Evolutionary conservation across 305 asterid genomes (phyloP).

Genomic region (Striga hermonthica): DNA sequence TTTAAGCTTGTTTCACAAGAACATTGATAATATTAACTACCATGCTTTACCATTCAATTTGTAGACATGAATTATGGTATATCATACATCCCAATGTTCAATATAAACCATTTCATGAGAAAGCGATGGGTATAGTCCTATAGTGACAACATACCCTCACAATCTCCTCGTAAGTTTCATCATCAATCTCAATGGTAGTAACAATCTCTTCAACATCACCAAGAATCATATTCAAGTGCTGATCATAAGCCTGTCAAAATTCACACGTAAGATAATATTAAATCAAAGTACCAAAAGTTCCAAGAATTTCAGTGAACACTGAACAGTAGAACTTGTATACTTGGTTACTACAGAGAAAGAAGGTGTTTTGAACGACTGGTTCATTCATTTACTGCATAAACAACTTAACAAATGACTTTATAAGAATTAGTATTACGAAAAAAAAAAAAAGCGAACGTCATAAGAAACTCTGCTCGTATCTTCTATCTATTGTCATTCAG

Average conservation of each 20-base stretch:
- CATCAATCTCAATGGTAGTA: slow-evolving; percentile 90
- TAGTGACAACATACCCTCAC: slow-evolving; percentile 59
- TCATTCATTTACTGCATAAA: neutral
- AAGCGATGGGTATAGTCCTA: too few relatives aligned
- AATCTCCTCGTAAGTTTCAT: slow-evolving; percentile 92
- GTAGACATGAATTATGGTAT: too few relatives aligned
- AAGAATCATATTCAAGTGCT: slow-evolving; percentile 92
- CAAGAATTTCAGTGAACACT: slow-evolving; percentile 7
- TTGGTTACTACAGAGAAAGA: neutral
- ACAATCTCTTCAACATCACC: slow-evolving; percentile 94
- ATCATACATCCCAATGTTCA: too few relatives aligned
- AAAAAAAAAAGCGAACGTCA: neutral
- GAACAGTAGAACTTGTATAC: neutral
- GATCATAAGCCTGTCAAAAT: slow-evolving; percentile 84
- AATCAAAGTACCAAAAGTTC: neutral
- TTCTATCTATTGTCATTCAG: too few relatives aligned
- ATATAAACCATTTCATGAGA: too few relatives aligned
- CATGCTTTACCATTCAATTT: too few relatives aligned
- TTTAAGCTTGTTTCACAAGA: slow-evolving; percentile 13
- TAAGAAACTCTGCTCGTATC: too few relatives aligned
- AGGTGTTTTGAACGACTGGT: neutral
- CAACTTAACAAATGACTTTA: neutral
- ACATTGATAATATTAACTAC: neutral
- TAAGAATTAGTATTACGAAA: neutral
- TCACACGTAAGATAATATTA: slow-evolving; percentile 20